A percentile compares a stretch with the other conserved stretches of the same genome.
phyloP scores from a whole-genome alignment of 2,329 filamentous ascomycete genomes.

The Scedosporium dehoogii region DNA sequence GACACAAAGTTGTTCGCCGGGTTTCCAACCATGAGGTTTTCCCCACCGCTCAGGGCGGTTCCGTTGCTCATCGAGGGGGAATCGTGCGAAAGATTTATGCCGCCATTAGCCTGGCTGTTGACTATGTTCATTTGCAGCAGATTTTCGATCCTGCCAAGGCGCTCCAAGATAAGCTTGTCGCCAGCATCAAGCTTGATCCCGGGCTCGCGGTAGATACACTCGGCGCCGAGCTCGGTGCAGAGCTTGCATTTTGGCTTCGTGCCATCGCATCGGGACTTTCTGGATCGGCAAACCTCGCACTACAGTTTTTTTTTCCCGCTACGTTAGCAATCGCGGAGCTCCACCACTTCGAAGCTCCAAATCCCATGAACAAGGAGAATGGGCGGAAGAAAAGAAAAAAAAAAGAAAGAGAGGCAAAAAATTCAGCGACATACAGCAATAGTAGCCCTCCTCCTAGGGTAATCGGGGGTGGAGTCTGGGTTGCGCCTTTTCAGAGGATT shows the following conservation, averaged over 20 bases:
- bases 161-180: conserved; percentile 76
- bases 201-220: conserved; percentile 76
- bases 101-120: conserved; percentile 25
- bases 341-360: not conserved
- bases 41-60: conserved; percentile 48
- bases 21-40: conserved; percentile 36
- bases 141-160: conserved; percentile 66
- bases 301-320: conserved; percentile 19
- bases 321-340: not conserved
- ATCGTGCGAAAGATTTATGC: conserved; percentile 19
- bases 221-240: conserved; percentile 70
- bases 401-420: not conserved
- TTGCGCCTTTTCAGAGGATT: conserved; percentile 53
- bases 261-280: conserved; percentile 72
- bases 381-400: not conserved
- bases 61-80: conserved; percentile 57
- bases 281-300: conserved; percentile 74
- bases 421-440: conserved; percentile 45
- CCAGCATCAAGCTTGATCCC: conserved; percentile 81
- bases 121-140: conserved; percentile 63
- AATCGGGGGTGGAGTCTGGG: conserved; percentile 51
- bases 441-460: conserved; percentile 53
- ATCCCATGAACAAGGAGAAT: not conserved
- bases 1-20: conserved; percentile 37
- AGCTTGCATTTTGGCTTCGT: conserved; percentile 76